Conservation (phyloP, 495 filamentous ascomycete species). For the Podospora anserina region DNA sequence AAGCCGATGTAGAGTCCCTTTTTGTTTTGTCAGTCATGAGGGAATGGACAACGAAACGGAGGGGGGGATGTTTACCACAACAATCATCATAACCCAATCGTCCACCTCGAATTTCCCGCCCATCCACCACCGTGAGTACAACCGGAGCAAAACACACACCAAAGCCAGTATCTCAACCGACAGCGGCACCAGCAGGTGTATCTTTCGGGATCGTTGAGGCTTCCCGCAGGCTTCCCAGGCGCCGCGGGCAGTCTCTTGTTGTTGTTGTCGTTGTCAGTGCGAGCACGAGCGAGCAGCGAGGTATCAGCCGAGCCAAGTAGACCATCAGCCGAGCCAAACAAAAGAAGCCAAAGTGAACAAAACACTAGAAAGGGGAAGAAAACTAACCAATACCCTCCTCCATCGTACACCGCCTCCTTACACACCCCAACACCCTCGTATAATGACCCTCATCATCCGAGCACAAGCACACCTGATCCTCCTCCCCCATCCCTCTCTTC, state of each 20-base stretch:
- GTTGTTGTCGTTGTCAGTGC: neutral
- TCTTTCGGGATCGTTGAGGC: constrained; percentile 20
- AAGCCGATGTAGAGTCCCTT: constrained; percentile 19
- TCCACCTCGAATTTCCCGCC: constrained; percentile 20
- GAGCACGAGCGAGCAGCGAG: neutral
- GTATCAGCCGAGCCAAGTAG: no score
- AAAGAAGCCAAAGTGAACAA: neutral
- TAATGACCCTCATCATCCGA: constrained; percentile 5
- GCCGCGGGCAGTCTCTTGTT: constrained; percentile 20
- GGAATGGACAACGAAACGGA: neutral
- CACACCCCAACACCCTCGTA: constrained; percentile 5
- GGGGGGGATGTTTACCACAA: constrained; percentile 10
- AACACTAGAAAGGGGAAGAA: neutral
- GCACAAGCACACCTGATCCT: constrained; percentile 3
- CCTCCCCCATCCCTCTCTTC: neutral
- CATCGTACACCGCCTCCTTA: neutral
- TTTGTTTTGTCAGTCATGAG: neutral
- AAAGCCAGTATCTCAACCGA: constrained; percentile 21
- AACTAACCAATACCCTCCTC: constrained; percentile 13
- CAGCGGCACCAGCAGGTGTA: constrained; percentile 15
- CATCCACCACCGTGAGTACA: constrained; percentile 26
- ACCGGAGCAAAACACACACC: constrained; percentile 19
- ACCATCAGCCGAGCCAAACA: neutral
- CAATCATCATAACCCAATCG: constrained; percentile 28
- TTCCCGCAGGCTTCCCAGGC: constrained; percentile 24